These are phyloP conservation scores for Torulaspora franciscae DNA, from an alignment of 805 yeast genomes.

Conservation along the genomic window DNA sequence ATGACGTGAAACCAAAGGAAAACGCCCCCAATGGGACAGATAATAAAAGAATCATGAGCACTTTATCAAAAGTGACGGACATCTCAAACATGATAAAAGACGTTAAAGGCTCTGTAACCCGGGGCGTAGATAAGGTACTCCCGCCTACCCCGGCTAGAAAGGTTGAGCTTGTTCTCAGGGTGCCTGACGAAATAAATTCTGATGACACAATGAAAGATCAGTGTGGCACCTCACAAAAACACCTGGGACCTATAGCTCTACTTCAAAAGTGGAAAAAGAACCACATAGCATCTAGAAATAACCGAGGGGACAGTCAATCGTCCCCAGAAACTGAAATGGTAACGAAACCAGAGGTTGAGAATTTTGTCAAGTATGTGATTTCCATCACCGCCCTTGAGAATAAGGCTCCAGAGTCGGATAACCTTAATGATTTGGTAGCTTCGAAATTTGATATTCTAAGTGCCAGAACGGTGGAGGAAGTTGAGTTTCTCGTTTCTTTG, in stretches of 20 bases:
- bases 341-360: constrained; percentile 33
- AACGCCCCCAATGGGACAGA: not conserved
- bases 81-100: constrained; percentile 29
- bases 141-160: constrained; percentile 69
- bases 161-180: constrained; percentile 42
- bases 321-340: not conserved
- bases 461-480: constrained; percentile 66
- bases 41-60: constrained; percentile 10
- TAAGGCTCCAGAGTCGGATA: constrained; percentile 15
- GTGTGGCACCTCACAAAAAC: not conserved
- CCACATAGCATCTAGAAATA: constrained; percentile 15
- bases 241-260: constrained; percentile 26
- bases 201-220: not conserved
- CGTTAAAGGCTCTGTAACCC: constrained; percentile 44
- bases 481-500: constrained; percentile 49
- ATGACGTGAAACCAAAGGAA: not conserved
- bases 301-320: not conserved
- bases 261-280: constrained; percentile 32
- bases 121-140: constrained; percentile 41
- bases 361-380: constrained; percentile 36
- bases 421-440: constrained; percentile 12
- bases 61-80: constrained; percentile 20
- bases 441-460: constrained; percentile 57
- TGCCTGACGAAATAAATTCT: constrained; percentile 17
- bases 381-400: constrained; percentile 34